Base-by-base conservation (phyloP, 2,329 filamentous ascomycete genomes). In the Pseudogymnoascus sp. region DNA sequence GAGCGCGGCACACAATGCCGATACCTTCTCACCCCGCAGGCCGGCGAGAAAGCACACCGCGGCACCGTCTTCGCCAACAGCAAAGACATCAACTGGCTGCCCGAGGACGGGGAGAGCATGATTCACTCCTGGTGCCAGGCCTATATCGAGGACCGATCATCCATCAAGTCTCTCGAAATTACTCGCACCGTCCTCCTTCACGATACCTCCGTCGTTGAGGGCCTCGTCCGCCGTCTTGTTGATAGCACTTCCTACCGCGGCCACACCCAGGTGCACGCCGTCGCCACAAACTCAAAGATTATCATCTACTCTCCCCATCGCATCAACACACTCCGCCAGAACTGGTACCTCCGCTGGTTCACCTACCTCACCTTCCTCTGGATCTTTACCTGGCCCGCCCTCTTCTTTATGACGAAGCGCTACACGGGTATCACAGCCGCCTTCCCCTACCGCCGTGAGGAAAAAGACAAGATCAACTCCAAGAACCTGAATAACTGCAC, bases 361-460 rank as follows among this genome's bases (percentile, higher is more conserved):
- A 89, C 86, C 74, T 84, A 83, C 69, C 71, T 89, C 5, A 84
- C 84, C 0, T 83, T 90, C 63, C 72, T 88, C 10, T 88, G 88
- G 79, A 68, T 92, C 62, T 77, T 92, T 66, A 77, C 82, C 2
- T 92, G 88, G 88, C 88, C 88, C 0, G 81, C 82, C 62, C 77
- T 92, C 10, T 86, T 83, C 73, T 79, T 90, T 70, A 74, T 80
- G 15, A 92, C 88, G 1, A 84, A 82, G 69, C 78, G 82, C 58
- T 92, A 86, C 74, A 81, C 86, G 65, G 84, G 89, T 2, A 79
- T 84, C 2, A 76, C 78, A 21, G 80, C 81, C 0, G 78, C 85
- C 35, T 92, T 63, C 58, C 60, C 61, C 17, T 72, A 71, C 58
- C 67, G 67, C 21, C 64, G 6, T 62, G 63, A 21, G 64, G 65